These are phyloP conservation scores for Penicillium cosmopolitanum DNA, from an alignment of 495 filamentous ascomycete species.

Conservation along the genomic window DNA sequence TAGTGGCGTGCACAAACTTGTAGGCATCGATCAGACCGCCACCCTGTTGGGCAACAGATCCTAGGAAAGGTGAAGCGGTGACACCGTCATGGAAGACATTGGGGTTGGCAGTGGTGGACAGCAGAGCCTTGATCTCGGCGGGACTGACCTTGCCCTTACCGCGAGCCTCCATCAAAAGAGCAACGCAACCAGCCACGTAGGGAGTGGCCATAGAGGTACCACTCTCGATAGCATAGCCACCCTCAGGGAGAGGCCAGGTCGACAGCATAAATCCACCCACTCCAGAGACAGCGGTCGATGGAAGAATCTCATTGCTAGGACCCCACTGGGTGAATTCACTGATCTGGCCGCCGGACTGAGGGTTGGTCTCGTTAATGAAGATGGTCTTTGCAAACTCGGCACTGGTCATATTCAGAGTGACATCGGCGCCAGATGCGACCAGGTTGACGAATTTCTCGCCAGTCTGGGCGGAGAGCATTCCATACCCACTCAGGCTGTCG, in stretches of 20 bases:
- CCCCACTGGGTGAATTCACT: conserved; percentile 60
- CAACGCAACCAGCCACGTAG: conserved; percentile 57
- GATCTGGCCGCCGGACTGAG: conserved; percentile 16
- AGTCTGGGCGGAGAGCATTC: conserved; percentile 39
- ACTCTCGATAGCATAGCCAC: conserved; percentile 43
- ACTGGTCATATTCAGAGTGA: conserved; percentile 37
- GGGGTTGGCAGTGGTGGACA: conserved; percentile 42
- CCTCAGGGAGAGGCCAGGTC: conserved; percentile 54
- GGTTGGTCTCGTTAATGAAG: conserved; percentile 1
- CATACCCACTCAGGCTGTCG: conserved; percentile 18
- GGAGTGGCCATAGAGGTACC: conserved; percentile 63
- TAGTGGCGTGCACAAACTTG: conserved; percentile 57
- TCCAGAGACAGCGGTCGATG: conserved; percentile 57
- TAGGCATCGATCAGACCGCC: conserved; percentile 59
- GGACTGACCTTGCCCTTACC: conserved; percentile 36
- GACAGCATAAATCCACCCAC: conserved; percentile 61
- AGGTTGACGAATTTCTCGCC: conserved; percentile 54
- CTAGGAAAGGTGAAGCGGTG: conserved; percentile 42
- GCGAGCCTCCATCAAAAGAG: conserved; percentile 50
- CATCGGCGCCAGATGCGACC: conserved; percentile 33
- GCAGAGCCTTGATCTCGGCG: conserved; percentile 34
- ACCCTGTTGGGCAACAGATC: conserved; percentile 60
- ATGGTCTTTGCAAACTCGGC: conserved; percentile 21
- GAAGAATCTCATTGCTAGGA: conserved; percentile 56
- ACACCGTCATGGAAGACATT: conserved; percentile 53